Evolutionary conservation across 2,329 filamentous ascomycete species (phyloP), one percentile per base, ranked within the genome.

Genomic region (Hymenoscyphus repandus): DNA sequence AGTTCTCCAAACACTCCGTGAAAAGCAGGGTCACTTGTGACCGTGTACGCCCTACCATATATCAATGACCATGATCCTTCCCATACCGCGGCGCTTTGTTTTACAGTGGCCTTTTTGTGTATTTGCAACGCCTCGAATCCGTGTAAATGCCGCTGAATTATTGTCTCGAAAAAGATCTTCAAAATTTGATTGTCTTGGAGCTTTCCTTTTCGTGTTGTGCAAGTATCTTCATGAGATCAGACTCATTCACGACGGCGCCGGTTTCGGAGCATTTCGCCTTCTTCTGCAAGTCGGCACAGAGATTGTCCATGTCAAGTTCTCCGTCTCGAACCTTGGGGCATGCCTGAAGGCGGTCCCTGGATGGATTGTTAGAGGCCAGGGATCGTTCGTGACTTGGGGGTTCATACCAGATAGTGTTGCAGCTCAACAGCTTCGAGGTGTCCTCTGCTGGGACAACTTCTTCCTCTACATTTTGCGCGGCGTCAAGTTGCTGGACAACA

Each of bases 191-290:
- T 55, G 47, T 13, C 47, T 43, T 7, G 38, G 11, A 3, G 22
- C 41, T n/a, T 45, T 45, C 5, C 33, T 30, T n/a, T n/a, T 34
- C 30, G 50, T 54, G 33, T 56, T 55, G 9, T 53, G 74, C 78
- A 71, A 92, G 61, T 77, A 90, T 86, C 37, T 77, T 80, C 65
- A 96, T 87, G 61, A 97, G 95, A 63, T 97, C 91, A 49, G 82
- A 82, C 71, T 95, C 85, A 55, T 90, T 86, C 20, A 99, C 88
- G 15, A 96, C 89, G 11, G 95, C 89, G 13, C 93, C 92, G 15
- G 79, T 86, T 60, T 95, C 88, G 0, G 90, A 95, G 69, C 93
- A 99, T 66, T 92, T 93, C 51, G 93, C 93, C 73, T 99, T 99
- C 68, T 91, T 88, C 58, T 92, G 88, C 12, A 99, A 80, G 66